These are phyloP conservation scores for Akanthomyces muscarius DNA, from an alignment of 2,329 filamentous ascomycete species.

Conservation along the genomic window DNA sequence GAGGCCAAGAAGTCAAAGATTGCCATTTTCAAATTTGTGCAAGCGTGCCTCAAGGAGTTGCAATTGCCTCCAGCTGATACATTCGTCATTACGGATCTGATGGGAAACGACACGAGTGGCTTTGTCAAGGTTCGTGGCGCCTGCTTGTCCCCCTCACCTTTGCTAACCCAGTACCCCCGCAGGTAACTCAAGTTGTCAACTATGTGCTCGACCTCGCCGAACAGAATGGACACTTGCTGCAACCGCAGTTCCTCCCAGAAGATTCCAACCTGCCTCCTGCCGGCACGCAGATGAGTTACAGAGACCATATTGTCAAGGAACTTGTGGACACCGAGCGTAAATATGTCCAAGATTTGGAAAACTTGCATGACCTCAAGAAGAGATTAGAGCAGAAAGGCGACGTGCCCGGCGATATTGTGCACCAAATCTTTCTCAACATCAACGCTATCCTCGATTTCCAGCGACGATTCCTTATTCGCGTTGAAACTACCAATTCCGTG, in stretches of 20 bases:
- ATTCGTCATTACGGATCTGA: conserved; percentile 88
- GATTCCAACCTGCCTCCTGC: conserved; percentile 43
- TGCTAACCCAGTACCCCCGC: neutral
- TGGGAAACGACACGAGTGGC: conserved; percentile 90
- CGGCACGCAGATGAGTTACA: conserved; percentile 65
- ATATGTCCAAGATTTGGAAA: conserved; percentile 95
- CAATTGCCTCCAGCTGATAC: conserved; percentile 75
- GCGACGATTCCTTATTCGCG: conserved; percentile 86
- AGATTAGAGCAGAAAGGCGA: conserved; percentile 82
- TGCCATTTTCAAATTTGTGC: conserved; percentile 87
- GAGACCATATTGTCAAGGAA: conserved; percentile 88
- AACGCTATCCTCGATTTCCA: conserved; percentile 95
- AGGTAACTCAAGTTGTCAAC: conserved; percentile 86
- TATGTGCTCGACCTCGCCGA: conserved; percentile 84
- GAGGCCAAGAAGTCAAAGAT: conserved; percentile 79
- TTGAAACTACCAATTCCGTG: conserved; percentile 91
- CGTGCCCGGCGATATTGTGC: conserved; percentile 82
- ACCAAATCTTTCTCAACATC: conserved; percentile 95
- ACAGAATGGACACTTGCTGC: conserved; percentile 67
- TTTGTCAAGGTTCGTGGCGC: conserved; percentile 74
- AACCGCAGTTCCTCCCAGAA: conserved; percentile 55
- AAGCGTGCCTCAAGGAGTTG: conserved; percentile 80
- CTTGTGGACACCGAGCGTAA: conserved; percentile 93
- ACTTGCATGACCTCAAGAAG: conserved; percentile 88
- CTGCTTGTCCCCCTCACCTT: neutral